Conservation (phyloP, 2,329 filamentous ascomycete genomes). For the Verticillium nubilum region DNA sequence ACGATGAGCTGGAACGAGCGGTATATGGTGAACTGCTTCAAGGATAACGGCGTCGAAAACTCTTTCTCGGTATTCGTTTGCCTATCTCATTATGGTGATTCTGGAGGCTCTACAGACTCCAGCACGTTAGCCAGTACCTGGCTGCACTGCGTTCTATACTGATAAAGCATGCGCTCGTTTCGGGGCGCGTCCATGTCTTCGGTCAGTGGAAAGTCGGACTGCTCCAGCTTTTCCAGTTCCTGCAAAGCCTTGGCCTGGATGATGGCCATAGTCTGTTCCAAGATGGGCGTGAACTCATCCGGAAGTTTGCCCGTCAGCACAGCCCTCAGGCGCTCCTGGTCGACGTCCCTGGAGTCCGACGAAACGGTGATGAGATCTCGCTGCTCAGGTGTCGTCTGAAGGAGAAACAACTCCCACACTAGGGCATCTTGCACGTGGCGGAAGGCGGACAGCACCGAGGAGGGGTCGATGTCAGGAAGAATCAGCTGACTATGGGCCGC, state of each 20-base stretch:
- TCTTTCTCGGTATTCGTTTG: neutral
- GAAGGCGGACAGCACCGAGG: conserved; percentile 31
- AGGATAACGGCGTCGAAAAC: neutral
- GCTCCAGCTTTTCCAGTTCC: conserved; percentile 38
- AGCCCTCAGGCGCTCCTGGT: conserved; percentile 8
- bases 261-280: conserved; percentile 31
- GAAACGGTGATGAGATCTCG: conserved; percentile 16
- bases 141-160: conserved; percentile 44
- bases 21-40: conserved; percentile 27
- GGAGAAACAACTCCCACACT: conserved; percentile 41
- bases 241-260: conserved; percentile 37
- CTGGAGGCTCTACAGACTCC: conserved; percentile 28
- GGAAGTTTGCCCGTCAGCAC: conserved; percentile 9
- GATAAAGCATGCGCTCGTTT: conserved; percentile 41
- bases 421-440: conserved; percentile 48
- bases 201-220: conserved; percentile 37
- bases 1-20: conserved; percentile 31
- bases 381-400: conserved; percentile 28
- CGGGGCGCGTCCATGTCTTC: conserved; percentile 33
- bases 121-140: conserved; percentile 40
- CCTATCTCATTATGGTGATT: neutral
- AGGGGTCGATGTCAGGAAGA: conserved; percentile 19
- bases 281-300: conserved; percentile 13
- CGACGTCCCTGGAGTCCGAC: conserved; percentile 13
- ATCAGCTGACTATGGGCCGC: conserved; percentile 35